Percentiles rank a stretch among this genome's conserved stretches.
Conservation (phyloP, 2,329 filamentous ascomycete species). For the Thielaviopsis cerberus region DNA sequence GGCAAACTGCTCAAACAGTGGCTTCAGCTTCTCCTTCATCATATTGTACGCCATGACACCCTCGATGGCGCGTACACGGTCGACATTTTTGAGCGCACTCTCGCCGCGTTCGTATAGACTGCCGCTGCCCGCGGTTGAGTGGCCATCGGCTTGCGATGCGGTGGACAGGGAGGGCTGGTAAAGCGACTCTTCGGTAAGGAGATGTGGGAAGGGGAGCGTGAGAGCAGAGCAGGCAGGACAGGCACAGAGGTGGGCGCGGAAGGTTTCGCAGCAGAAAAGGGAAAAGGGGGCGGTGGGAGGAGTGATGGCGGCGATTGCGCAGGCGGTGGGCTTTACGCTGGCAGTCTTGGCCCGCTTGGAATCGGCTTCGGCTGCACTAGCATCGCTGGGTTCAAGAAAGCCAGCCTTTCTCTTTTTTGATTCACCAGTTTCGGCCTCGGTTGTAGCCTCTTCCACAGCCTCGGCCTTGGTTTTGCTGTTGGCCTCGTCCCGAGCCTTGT, state of each 20-base stretch:
- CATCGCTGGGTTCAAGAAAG: constrained; percentile 22
- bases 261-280: constrained; percentile 62
- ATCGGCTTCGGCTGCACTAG: constrained; percentile 17
- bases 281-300: constrained; percentile 46
- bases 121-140: constrained; percentile 50
- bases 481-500: constrained; percentile 8
- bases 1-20: constrained; percentile 83
- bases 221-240: constrained; percentile 64
- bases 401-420: constrained; percentile 50
- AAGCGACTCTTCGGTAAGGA: constrained; percentile 82
- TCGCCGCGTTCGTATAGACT: constrained; percentile 83
- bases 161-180: constrained; percentile 83
- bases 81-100: constrained; percentile 75
- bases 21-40: constrained; percentile 86
- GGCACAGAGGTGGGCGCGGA: constrained; percentile 66
- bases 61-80: constrained; percentile 83
- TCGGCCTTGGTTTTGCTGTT: constrained; percentile 8
- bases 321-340: constrained; percentile 18
- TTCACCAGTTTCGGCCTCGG: neutral
- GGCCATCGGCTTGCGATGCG: constrained; percentile 34
- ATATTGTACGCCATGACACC: constrained; percentile 98
- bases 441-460: constrained; percentile 12
- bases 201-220: constrained; percentile 53
- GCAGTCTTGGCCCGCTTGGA: constrained; percentile 31
- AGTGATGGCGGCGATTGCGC: constrained; percentile 41